Percentiles rank a stretch among this genome's conserved stretches.
Conservation (phyloP, 2,329 filamentous ascomycete genomes). For the Penicillium hordei region DNA sequence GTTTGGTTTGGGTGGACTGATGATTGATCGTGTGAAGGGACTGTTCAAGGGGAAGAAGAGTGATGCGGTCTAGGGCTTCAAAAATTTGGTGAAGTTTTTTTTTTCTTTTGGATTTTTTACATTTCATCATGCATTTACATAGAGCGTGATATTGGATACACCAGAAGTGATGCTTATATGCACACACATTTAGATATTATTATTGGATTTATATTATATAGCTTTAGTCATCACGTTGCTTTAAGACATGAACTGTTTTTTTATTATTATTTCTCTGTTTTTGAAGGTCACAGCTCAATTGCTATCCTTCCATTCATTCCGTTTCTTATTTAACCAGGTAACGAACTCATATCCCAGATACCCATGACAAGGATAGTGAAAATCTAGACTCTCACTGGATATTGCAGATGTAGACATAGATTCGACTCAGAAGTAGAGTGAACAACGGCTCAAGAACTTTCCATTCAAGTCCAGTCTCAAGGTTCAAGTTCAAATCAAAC, state of each 20-base stretch:
- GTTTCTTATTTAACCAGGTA: not conserved
- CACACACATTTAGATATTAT: not conserved
- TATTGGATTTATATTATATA: not conserved
- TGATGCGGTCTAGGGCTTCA: slow-evolving; percentile 13
- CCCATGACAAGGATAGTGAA: not conserved
- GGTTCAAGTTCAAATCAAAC: not conserved
- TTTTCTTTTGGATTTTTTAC: not conserved
- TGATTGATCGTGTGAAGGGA: slow-evolving; percentile 35
- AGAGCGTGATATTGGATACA: slow-evolving; percentile 11
- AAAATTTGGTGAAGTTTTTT: not conserved
- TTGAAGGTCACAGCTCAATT: not conserved
- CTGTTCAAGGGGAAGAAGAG: slow-evolving; percentile 26
- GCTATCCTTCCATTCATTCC: not conserved
- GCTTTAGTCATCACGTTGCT: not conserved
- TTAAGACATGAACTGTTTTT: not conserved
- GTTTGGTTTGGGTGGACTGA: slow-evolving; percentile 51
- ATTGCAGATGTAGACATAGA: not conserved
- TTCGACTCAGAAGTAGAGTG: not conserved
- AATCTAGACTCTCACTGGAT: not conserved
- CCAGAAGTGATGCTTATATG: not conserved
- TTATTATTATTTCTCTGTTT: not conserved
- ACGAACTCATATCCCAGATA: not conserved
- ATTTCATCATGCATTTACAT: slow-evolving; percentile 25
- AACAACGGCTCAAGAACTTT: not conserved
- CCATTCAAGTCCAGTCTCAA: not conserved